phyloP scores from a whole-genome alignment of 2,329 filamentous ascomycete species.

The Aspergillus sp. region DNA sequence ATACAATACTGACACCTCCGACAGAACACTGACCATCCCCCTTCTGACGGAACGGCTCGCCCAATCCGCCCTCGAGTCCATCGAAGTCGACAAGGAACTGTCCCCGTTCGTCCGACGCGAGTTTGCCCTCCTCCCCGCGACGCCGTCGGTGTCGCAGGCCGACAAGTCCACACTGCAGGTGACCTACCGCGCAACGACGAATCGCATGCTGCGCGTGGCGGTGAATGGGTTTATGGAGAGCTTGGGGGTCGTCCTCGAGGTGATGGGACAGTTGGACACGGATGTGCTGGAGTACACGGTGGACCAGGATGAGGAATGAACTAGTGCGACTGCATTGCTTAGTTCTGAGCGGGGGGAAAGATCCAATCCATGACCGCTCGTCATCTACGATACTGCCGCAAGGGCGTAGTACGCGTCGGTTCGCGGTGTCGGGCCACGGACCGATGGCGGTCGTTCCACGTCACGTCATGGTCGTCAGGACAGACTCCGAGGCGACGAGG shows the following conservation, averaged over 20 bases:
- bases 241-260: constrained; percentile 75
- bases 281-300: constrained; percentile 64
- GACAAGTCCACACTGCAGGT: constrained; percentile 63
- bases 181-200: constrained; percentile 83
- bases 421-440: too few relatives aligned
- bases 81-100: constrained; percentile 85
- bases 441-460: too few relatives aligned
- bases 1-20: constrained; percentile 3
- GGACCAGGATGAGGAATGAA: constrained; percentile 25
- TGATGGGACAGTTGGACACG: constrained; percentile 86
- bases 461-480: too few relatives aligned
- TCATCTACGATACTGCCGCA: too few relatives aligned
- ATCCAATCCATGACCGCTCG: background rate
- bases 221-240: constrained; percentile 97
- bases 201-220: constrained; percentile 92
- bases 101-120: constrained; percentile 76
- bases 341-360: background rate
- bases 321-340: background rate
- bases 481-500: too few relatives aligned
- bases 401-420: too few relatives aligned
- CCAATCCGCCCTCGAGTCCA: constrained; percentile 68
- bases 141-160: constrained; percentile 24
- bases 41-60: constrained; percentile 80
- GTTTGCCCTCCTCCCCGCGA: constrained; percentile 56
- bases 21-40: constrained; percentile 72